A percentile compares a stretch with the other conserved stretches of the same genome.
Conservation (phyloP, 257 asterid genomes). For the Solanum chilense region DNA sequence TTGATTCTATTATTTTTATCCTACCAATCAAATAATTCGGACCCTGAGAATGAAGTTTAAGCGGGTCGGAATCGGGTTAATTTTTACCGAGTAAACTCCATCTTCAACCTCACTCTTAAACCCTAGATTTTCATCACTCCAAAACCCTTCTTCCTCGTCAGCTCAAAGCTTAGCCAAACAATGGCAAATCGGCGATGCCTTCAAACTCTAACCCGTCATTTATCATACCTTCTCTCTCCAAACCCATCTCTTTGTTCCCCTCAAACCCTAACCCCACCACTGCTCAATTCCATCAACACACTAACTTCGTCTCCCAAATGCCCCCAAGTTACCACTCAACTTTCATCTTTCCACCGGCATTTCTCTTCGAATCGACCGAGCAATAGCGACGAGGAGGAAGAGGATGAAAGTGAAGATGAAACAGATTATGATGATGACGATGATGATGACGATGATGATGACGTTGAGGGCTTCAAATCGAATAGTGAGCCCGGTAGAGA, state of each 20-base stretch:
- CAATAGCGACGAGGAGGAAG: background rate
- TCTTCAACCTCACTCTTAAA: background rate
- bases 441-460: background rate
- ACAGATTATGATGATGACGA: background rate
- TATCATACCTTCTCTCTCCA: background rate
- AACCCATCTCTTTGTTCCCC: slow-evolving; percentile 12
- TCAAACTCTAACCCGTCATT: slow-evolving; percentile 20
- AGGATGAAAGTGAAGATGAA: slow-evolving; percentile 1
- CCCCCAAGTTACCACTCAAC: background rate
- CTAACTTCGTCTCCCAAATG: slow-evolving; percentile 5
- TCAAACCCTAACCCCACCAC: slow-evolving; percentile 13
- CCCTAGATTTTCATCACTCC: background rate
- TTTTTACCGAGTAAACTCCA: background rate
- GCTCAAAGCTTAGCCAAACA: slow-evolving; percentile 6
- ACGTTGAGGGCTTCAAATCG: background rate
- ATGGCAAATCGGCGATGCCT: slow-evolving; percentile 71
- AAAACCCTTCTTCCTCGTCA: background rate
- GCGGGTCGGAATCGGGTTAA: background rate
- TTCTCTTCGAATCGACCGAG: slow-evolving; percentile 4
- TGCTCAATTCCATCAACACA: background rate
- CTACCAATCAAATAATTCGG: background rate
- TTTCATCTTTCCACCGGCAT: background rate
- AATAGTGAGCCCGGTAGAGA: background rate
- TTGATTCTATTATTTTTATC: too few relatives aligned
- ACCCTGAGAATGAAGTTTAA: background rate